Base-by-base conservation (phyloP, 768 basidiomycete species). In the Suillus luteus region DNA sequence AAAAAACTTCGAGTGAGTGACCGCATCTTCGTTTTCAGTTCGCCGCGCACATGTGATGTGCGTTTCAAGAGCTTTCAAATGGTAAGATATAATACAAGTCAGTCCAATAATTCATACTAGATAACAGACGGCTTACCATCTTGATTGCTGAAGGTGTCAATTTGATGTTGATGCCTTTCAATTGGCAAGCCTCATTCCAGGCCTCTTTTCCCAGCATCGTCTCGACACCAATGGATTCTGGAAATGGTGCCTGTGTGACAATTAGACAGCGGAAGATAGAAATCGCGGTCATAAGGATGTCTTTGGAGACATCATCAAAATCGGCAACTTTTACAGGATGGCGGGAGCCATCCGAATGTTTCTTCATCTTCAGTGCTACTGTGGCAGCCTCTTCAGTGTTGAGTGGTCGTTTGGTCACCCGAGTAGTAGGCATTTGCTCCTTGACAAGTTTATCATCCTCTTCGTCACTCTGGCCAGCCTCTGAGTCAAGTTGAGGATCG, bases 51-150 rank as follows among this genome's bases (percentile, higher is more conserved):
- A 48, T 48, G 46, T 5, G 11, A 48, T 48, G 46, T 48, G 46
- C 10, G 5, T 48, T 48, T 12, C n/a, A 48, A 48, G n/a, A 48
- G 46, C 46, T 22, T 48, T 48, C 46, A 0, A 48, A 48, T 12
- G 46, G 46, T 49, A 49, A 49, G 12, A 49, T 44, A 44, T 44
- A 44, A 44, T 44, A 44, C 6, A 49, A 49, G 48, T 49, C 48
- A 49, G 48, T 24, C 22, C 48, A 49, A 49, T 22, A 49, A 49
- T 49, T 12, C 48, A 49, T 24, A 3, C 2, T 24, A n/a, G n/a
- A n/a, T 24, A 49, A 49, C 12, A 49, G 22, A 49, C 2, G 2
- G 48, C 22, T 49, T 49, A 49, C 22, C 48, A 49, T 49, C 48
- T 49, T 49, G 0, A 24, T 24, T 24, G 48, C 48, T 49, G 14